Percentiles rank a stretch among this genome's conserved stretches.
Conservation (phyloP, 441 rosid species). For the Gossypium lobatum region DNA sequence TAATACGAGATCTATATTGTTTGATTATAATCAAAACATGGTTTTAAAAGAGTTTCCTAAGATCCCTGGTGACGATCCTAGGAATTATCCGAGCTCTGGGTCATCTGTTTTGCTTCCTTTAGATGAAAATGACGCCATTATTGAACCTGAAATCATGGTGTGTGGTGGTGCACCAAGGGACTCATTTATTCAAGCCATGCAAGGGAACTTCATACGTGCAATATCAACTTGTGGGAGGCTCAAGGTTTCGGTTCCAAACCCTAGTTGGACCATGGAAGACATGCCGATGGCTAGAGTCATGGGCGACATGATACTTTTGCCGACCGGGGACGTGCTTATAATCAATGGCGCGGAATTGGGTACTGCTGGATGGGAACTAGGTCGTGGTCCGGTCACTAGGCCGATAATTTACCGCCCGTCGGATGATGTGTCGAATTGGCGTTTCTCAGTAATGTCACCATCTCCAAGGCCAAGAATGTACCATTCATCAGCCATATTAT, state of each 20-base stretch:
- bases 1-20: conserved; percentile 54
- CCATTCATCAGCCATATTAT: conserved; percentile 62
- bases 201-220: conserved; percentile 38
- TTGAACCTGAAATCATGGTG: conserved; percentile 61
- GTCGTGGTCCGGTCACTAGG: conserved; percentile 34
- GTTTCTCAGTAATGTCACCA: conserved; percentile 47
- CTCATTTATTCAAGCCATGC: conserved; percentile 24
- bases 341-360: conserved; percentile 65
- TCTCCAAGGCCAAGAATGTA: conserved; percentile 58
- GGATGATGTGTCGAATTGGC: conserved; percentile 9
- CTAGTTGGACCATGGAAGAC: conserved; percentile 62
- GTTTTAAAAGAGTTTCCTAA: conserved; percentile 50
- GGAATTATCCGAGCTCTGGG: conserved; percentile 85
- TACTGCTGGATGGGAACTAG: conserved; percentile 77
- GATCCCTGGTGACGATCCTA: conserved; percentile 56
- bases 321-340: conserved; percentile 55
- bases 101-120: conserved; percentile 75
- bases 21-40: conserved; percentile 47
- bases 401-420: conserved; percentile 52
- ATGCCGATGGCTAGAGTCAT: conserved; percentile 75
- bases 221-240: conserved; percentile 64
- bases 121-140: conserved; percentile 31
- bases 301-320: conserved; percentile 80
- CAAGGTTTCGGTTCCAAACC: conserved; percentile 39
- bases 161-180: conserved; percentile 80